phyloP scores from a whole-genome alignment of 2,329 filamentous ascomycete species.

The Diatrype stigma region DNA sequence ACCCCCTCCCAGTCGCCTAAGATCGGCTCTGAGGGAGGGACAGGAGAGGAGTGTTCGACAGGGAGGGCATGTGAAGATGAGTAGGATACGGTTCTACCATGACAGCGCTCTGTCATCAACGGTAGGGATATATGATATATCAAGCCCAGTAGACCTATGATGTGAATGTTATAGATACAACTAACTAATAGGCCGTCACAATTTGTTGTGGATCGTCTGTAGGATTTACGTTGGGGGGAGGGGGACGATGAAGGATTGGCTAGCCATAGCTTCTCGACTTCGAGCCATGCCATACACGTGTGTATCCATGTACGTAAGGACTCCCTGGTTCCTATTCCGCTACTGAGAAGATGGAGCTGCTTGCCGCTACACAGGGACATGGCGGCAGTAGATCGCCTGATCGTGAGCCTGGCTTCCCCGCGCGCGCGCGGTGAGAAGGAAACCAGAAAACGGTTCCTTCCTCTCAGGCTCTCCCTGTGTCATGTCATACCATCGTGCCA shows the following conservation, averaged over 20 bases:
- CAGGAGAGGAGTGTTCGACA: not conserved
- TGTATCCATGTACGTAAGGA: not conserved
- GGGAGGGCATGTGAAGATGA: too few relatives aligned
- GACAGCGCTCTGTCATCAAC: too few relatives aligned
- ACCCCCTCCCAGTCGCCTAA: not conserved
- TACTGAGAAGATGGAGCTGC: not conserved
- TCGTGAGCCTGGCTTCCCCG: not conserved
- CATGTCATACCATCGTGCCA: too few relatives aligned
- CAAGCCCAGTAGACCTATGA: not conserved
- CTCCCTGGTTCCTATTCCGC: not conserved
- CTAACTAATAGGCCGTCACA: not conserved
- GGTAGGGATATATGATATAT: not conserved
- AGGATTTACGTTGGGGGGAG: too few relatives aligned
- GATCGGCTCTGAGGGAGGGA: not conserved
- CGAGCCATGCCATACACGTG: not conserved
- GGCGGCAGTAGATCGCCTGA: not conserved
- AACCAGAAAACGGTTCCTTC: too few relatives aligned
- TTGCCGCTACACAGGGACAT: not conserved
- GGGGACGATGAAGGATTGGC: too few relatives aligned
- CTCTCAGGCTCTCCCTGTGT: too few relatives aligned
- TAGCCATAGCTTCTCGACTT: too few relatives aligned
- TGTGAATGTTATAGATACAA: not conserved
- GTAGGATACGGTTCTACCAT: too few relatives aligned
- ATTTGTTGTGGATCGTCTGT: too few relatives aligned
- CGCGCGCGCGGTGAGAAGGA: not conserved